phyloP scores from a whole-genome alignment of 2,329 filamentous ascomycete genomes.

The Fusarium fujikuroi region DNA sequence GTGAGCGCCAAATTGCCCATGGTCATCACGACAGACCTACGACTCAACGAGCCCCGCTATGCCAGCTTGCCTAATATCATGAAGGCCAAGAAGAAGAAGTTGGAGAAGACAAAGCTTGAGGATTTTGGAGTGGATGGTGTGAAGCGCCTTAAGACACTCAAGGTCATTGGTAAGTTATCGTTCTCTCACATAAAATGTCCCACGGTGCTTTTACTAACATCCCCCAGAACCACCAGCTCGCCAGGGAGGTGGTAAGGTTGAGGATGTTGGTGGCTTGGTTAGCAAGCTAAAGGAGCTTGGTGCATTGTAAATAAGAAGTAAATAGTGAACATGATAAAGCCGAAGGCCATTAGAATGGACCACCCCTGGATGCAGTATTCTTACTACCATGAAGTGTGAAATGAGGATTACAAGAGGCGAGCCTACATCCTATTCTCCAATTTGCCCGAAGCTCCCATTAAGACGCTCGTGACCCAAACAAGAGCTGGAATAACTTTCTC shows the following conservation, averaged over 20 bases:
- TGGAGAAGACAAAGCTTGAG: constrained; percentile 88
- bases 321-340: constrained; percentile 2
- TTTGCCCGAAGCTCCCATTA: background rate
- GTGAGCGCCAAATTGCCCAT: constrained; percentile 86
- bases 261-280: constrained; percentile 95
- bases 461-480: background rate
- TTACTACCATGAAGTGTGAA: background rate
- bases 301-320: constrained; percentile 69
- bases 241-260: constrained; percentile 95
- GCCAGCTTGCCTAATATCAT: constrained; percentile 98
- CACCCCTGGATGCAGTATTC: background rate
- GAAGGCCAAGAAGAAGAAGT: constrained; percentile 99
- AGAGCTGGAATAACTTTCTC: background rate
- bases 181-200: background rate
- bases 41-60: constrained; percentile 94
- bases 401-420: background rate
- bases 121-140: constrained; percentile 83
- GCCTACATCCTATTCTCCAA: background rate
- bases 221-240: constrained; percentile 81
- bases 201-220: constrained; percentile 10
- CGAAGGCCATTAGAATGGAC: background rate
- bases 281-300: constrained; percentile 95
- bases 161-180: constrained; percentile 77
- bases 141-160: constrained; percentile 86
- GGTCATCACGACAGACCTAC: constrained; percentile 93